Evolutionary conservation across 148 eudicot species (phyloP).

Genomic region (Bassia scoparia): DNA sequence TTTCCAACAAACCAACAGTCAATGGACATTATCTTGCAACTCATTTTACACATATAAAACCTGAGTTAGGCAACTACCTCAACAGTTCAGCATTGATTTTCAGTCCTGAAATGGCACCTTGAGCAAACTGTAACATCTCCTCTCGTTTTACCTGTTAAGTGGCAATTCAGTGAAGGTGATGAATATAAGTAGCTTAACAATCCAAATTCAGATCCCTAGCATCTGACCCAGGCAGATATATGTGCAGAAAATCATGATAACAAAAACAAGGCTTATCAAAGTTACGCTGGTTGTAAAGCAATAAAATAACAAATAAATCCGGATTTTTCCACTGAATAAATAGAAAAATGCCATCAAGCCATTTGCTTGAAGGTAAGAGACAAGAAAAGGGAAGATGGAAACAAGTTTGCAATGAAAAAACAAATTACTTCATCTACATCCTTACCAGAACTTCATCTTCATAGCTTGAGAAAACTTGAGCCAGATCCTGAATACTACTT

Average conservation of each 20-base stretch:
- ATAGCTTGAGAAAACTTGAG: conserved; percentile 78
- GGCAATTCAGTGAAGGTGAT: not conserved
- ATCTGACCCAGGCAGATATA: conserved; percentile 5
- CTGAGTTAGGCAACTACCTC: conserved; percentile 45
- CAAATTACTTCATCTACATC: not conserved
- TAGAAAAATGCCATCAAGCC: not conserved
- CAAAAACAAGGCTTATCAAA: not conserved
- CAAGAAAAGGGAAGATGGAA: not conserved
- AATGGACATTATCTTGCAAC: not conserved
- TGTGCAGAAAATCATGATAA: conserved; percentile 1
- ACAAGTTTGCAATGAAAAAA: not conserved
- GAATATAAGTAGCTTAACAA: not conserved
- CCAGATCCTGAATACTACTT: conserved; percentile 96
- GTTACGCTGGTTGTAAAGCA: not conserved
- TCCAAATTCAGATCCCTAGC: not conserved
- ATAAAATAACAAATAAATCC: not conserved
- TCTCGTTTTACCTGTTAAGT: conserved; percentile 77
- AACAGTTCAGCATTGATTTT: conserved; percentile 76
- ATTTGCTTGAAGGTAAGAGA: not conserved
- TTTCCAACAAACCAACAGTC: not conserved
- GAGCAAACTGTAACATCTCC: conserved; percentile 93
- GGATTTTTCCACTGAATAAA: not conserved
- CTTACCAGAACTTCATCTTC: conserved; percentile 94
- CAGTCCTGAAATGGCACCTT: conserved; percentile 87
- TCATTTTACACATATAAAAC: not conserved